phyloP scores from a whole-genome alignment of 352 stramenopile genomes.

The Pythium periplocum region DNA sequence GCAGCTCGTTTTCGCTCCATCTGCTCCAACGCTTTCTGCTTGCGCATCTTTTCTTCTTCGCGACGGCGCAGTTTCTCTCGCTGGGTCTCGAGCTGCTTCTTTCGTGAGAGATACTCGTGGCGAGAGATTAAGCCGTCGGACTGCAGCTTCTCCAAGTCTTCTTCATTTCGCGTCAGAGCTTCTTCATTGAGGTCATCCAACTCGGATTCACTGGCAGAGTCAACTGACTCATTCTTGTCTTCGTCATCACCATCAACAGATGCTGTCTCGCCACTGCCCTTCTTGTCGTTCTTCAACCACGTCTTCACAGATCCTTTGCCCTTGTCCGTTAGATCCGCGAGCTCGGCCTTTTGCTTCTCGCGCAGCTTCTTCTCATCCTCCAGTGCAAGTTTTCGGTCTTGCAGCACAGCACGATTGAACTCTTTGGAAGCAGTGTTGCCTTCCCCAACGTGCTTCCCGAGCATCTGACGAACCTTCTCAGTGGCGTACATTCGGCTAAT shows the following conservation, averaged over 20 bases:
- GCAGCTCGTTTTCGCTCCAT: conserved; percentile 45
- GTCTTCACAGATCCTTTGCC: conserved; percentile 56
- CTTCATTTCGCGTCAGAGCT: conserved; percentile 57
- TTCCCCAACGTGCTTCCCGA: conserved; percentile 56
- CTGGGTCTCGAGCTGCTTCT: conserved; percentile 66
- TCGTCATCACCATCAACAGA: conserved; percentile 27
- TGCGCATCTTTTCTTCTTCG: conserved; percentile 54
- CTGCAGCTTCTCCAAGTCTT: conserved; percentile 66
- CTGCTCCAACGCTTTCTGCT: conserved; percentile 62
- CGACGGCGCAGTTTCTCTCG: conserved; percentile 52
- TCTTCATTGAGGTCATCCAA: conserved; percentile 66
- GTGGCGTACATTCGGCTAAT: conserved; percentile 51
- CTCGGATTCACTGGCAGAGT: conserved; percentile 54
- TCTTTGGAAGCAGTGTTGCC: conserved; percentile 60
- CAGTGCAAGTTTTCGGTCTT: conserved; percentile 54
- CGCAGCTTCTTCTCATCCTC: conserved; percentile 81
- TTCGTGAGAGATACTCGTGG: conserved; percentile 74
- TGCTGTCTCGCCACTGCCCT: conserved; percentile 17
- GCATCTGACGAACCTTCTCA: conserved; percentile 54
- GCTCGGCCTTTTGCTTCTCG: conserved; percentile 66
- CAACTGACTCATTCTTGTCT: conserved; percentile 25
- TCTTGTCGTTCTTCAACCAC: conserved; percentile 58
- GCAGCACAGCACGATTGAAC: conserved; percentile 59
- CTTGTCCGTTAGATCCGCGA: conserved; percentile 39
- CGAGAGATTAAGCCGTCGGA: conserved; percentile 61